These are phyloP conservation scores for Dictyophora rubrovolvata DNA, from an alignment of 768 basidiomycete species.

Conservation along the genomic window DNA sequence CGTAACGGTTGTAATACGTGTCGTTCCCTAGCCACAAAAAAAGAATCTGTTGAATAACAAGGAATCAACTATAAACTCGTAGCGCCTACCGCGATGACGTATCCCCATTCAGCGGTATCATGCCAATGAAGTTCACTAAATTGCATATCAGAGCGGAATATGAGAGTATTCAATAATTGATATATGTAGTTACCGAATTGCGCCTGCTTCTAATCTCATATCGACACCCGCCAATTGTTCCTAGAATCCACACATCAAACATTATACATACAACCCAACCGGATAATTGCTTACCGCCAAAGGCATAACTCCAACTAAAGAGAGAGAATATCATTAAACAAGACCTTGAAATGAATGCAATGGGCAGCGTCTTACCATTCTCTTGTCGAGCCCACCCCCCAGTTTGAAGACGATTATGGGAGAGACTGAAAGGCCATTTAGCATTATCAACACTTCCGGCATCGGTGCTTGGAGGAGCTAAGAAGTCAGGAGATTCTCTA, in stretches of 20 bases:
- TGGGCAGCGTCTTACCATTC: conserved; percentile 31
- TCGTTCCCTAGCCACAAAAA: conserved; percentile 25
- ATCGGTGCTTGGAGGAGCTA: conserved; percentile 58
- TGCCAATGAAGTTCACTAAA: conserved; percentile 38
- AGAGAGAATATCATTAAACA: not conserved
- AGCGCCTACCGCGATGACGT: conserved; percentile 15
- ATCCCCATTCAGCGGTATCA: conserved; percentile 24
- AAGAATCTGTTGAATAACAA: not conserved
- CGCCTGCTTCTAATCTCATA: conserved; percentile 32
- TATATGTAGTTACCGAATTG: conserved; percentile 25
- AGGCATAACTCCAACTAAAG: conserved; percentile 29
- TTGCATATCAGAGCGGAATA: not conserved
- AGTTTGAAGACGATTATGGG: conserved; percentile 46
- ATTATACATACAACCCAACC: conserved; percentile 18
- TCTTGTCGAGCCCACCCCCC: conserved; percentile 64
- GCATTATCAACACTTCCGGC: conserved; percentile 39
- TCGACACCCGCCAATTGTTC: conserved; percentile 25
- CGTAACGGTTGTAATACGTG: conserved; percentile 41
- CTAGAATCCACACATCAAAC: not conserved
- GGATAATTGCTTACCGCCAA: conserved; percentile 18
- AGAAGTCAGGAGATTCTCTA: conserved; percentile 40
- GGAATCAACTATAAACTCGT: not conserved
- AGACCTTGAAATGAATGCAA: not conserved
- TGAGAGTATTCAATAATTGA: not conserved
- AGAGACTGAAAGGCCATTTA: conserved; percentile 57